Percentiles rank a stretch among this genome's conserved stretches.
Conservation (phyloP, 2,329 filamentous ascomycete genomes). For the Calonectria crousiana region DNA sequence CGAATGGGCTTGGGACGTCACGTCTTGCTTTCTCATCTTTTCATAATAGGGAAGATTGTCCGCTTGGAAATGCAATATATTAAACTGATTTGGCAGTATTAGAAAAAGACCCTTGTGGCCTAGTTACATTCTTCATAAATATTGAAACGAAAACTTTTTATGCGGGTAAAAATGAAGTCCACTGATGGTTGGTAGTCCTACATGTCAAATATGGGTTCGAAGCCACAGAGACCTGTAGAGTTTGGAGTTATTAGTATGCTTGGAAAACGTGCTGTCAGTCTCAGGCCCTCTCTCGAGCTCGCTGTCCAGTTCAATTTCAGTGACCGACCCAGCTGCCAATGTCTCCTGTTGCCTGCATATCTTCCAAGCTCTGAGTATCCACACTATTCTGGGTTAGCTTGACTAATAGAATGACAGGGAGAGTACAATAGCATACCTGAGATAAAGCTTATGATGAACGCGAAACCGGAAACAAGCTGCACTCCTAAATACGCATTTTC, state of each 20-base stretch:
- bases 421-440: neutral
- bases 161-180: neutral
- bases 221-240: neutral
- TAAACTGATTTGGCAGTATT: too few species aligned
- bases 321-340: neutral
- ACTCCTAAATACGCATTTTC: neutral
- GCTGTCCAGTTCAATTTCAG: neutral
- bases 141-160: neutral
- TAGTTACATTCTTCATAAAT: neutral
- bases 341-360: neutral
- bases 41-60: too few species aligned
- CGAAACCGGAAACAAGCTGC: neutral
- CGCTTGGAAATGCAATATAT: neutral
- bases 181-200: neutral
- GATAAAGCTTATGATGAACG: neutral
- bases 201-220: neutral
- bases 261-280: neutral
- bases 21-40: too few species aligned
- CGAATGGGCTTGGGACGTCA: too few species aligned
- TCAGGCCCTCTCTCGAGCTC: neutral
- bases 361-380: neutral
- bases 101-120: neutral
- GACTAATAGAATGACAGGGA: neutral
- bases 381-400: neutral
- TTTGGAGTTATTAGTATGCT: neutral